A percentile compares a stretch with the other conserved stretches of the same genome.
These are phyloP conservation scores for Penicillium roqueforti DNA, from an alignment of 495 filamentous ascomycete genomes.

Conservation along the genomic window DNA sequence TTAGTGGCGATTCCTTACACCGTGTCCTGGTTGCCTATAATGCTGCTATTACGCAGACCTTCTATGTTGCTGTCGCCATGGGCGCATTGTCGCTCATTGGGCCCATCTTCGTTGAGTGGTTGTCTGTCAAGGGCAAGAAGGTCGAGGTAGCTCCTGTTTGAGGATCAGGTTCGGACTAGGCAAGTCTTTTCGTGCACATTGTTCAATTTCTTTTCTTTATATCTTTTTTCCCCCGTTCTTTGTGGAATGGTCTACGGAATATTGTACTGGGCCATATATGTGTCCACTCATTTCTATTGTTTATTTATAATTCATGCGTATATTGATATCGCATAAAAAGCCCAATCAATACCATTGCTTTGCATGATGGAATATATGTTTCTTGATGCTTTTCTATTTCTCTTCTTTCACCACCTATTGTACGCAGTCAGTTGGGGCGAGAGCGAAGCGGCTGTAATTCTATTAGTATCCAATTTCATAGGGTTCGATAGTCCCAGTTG, in stretches of 20 bases:
- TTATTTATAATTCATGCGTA: background rate
- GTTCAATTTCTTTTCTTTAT: background rate
- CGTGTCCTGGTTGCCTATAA: constrained; percentile 68
- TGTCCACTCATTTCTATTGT: background rate
- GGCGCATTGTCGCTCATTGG: constrained; percentile 58
- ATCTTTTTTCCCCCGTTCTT: constrained; percentile 3
- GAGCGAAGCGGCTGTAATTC: no score
- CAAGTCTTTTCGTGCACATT: constrained; percentile 11
- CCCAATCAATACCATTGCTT: background rate
- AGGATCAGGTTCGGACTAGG: background rate
- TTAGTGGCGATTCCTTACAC: constrained; percentile 44
- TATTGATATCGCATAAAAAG: background rate
- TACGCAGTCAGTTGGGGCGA: no score
- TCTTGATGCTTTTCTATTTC: background rate
- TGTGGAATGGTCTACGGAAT: background rate
- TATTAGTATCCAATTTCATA: no score
- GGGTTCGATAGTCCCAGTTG: no score
- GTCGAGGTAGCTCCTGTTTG: constrained; percentile 55
- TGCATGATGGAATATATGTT: background rate
- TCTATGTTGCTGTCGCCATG: constrained; percentile 65
- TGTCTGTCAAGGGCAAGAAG: constrained; percentile 79
- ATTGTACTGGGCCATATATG: background rate
- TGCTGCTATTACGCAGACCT: constrained; percentile 60
- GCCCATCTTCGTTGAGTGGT: constrained; percentile 65
- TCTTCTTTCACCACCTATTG: no score